Evolutionary conservation across 2,329 filamentous ascomycete genomes (phyloP).

Genomic region (Beauveria rudraprayagi): DNA sequence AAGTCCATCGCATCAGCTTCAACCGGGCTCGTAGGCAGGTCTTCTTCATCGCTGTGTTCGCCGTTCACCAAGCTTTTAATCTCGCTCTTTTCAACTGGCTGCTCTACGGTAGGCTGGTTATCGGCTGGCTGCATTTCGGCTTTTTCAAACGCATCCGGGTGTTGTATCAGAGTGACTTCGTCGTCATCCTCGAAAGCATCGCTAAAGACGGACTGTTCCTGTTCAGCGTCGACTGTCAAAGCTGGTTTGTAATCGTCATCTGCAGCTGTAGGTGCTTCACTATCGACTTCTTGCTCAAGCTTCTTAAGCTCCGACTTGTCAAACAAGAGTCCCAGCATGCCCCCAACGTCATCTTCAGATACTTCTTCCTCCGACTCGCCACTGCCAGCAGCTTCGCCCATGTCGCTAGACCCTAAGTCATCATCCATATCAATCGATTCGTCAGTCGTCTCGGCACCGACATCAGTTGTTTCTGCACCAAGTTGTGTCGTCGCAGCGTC

Average conservation of each 20-base stretch:
- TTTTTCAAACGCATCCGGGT: slow-evolving; percentile 18
- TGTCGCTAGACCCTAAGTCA: slow-evolving; percentile 52
- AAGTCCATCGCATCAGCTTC: slow-evolving; percentile 33
- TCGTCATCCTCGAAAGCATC: slow-evolving; percentile 23
- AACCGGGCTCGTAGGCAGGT: slow-evolving; percentile 8
- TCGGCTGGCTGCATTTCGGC: slow-evolving; percentile 12
- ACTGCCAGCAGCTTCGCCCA: slow-evolving; percentile 33
- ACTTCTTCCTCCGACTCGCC: slow-evolving; percentile 36
- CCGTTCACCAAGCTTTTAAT: neutral
- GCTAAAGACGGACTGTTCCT: slow-evolving; percentile 16
- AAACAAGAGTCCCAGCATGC: slow-evolving; percentile 50
- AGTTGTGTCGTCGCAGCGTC: slow-evolving; percentile 19
- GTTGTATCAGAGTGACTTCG: slow-evolving; percentile 26
- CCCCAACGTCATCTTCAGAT: slow-evolving; percentile 37
- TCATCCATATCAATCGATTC: slow-evolving; percentile 64
- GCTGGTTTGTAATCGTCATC: slow-evolving; percentile 5
- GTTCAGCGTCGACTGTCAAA: slow-evolving; percentile 22
- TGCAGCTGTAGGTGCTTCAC: slow-evolving; percentile 1
- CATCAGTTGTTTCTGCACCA: slow-evolving; percentile 20
- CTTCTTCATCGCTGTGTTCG: neutral
- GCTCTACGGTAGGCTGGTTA: slow-evolving; percentile 8
- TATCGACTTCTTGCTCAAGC: slow-evolving; percentile 35
- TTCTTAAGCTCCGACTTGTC: slow-evolving; percentile 49
- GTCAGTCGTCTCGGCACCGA: slow-evolving; percentile 47
- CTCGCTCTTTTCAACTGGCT: slow-evolving; percentile 12